Percentiles rank a stretch among this genome's conserved stretches.
Evolutionary conservation across 2,329 filamentous ascomycete genomes (phyloP).

Genomic region (Mycosphaerella sp.): DNA sequence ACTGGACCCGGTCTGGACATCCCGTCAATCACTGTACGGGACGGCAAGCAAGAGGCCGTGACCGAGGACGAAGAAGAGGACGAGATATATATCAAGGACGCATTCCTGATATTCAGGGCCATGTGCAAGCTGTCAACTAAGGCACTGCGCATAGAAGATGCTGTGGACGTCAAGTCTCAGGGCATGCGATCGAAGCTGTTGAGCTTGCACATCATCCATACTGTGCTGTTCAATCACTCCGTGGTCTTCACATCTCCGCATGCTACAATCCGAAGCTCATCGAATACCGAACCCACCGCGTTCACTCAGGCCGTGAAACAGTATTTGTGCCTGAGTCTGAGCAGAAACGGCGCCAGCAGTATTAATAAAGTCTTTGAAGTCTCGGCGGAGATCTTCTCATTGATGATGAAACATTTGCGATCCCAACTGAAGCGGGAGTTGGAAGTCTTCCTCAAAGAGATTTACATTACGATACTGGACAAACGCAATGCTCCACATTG

Average conservation of each 20-base stretch:
- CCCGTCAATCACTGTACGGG: conserved; percentile 34
- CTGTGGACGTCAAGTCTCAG: conserved; percentile 86
- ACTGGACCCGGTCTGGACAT: conserved; percentile 43
- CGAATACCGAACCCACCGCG: conserved; percentile 76
- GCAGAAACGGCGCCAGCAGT: conserved; percentile 89
- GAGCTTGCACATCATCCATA: conserved; percentile 91
- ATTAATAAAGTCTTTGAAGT: conserved; percentile 91
- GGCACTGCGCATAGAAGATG: conserved; percentile 77
- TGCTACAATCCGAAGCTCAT: conserved; percentile 87
- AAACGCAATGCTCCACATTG: conserved; percentile 78
- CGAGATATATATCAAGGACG: conserved; percentile 94
- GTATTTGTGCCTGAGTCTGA: conserved; percentile 90
- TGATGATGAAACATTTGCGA: conserved; percentile 90
- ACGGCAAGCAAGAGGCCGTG: conserved; percentile 43
- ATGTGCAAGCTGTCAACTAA: conserved; percentile 98
- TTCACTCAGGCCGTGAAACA: conserved; percentile 96
- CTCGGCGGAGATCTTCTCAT: conserved; percentile 94
- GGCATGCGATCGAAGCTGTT: conserved; percentile 97
- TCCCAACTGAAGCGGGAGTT: conserved; percentile 97
- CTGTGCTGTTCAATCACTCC: conserved; percentile 89
- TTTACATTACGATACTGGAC: conserved; percentile 87
- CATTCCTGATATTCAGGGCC: conserved; percentile 92
- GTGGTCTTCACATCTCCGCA: conserved; percentile 83
- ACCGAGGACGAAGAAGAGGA: conserved; percentile 76
- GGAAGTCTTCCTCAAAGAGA: conserved; percentile 95